Percentiles rank a stretch among this genome's conserved stretches.
phyloP scores from a whole-genome alignment of 2,329 filamentous ascomycete genomes.

The Diaporthe vaccinii region DNA sequence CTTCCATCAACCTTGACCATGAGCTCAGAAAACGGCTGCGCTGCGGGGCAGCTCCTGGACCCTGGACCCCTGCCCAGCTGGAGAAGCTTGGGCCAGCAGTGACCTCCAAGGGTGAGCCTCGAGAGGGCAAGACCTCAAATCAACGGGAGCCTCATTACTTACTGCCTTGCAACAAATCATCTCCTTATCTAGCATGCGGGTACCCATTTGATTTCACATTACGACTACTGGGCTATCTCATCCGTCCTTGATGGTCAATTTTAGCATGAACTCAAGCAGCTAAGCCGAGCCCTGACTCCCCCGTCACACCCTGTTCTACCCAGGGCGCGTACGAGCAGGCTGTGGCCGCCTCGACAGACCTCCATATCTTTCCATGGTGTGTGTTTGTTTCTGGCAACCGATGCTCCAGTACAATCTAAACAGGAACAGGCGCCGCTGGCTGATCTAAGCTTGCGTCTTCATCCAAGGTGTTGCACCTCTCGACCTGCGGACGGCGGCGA shows the following conservation, averaged over 20 bases:
- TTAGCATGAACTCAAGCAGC: neutral
- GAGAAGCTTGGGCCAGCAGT: constrained; percentile 26
- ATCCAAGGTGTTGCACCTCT: constrained; percentile 9
- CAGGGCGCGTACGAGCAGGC: neutral
- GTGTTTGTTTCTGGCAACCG: too few species aligned
- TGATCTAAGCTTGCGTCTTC: neutral
- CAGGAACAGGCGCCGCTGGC: too few species aligned
- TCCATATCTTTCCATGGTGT: too few species aligned
- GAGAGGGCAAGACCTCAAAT: too few species aligned
- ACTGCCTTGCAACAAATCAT: too few species aligned
- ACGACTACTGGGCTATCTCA: neutral
- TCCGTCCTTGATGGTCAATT: neutral
- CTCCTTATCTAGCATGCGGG: too few species aligned
- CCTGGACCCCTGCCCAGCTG: constrained; percentile 1
- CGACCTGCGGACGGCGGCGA: constrained; percentile 14
- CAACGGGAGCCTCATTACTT: too few species aligned
- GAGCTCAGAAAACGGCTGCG: constrained; percentile 28
- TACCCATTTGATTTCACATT: neutral
- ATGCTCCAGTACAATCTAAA: neutral
- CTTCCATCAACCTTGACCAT: constrained; percentile 36
- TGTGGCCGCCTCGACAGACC: neutral
- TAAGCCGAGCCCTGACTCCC: too few species aligned
- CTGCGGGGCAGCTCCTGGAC: constrained; percentile 33
- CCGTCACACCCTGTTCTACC: neutral
- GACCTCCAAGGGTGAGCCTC: neutral